Evolutionary conservation across 345 rosid genomes (phyloP).

Genomic region (Salix udensis): DNA sequence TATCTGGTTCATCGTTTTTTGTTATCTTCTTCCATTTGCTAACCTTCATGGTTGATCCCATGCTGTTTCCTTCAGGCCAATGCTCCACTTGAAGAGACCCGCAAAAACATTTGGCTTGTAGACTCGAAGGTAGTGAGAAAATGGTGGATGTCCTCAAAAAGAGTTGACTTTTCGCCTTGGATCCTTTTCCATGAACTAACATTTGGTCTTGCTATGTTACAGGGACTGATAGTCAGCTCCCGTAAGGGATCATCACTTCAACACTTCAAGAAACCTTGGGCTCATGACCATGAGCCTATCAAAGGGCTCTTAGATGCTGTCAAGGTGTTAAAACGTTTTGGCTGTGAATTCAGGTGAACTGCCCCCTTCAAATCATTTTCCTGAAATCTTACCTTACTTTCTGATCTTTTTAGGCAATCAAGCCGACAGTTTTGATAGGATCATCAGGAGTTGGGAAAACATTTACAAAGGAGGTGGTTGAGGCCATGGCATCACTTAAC

Average conservation of each 20-base stretch:
- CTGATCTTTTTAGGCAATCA: conserved; percentile 54
- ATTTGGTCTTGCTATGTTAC: conserved; percentile 15
- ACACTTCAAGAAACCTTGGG: conserved; percentile 95
- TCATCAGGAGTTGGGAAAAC: conserved; percentile 90
- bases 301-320: conserved; percentile 65
- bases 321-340: conserved; percentile 45
- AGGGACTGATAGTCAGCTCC: conserved; percentile 80
- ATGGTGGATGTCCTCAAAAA: not conserved
- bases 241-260: conserved; percentile 79
- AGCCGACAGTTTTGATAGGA: conserved; percentile 90
- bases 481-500: conserved; percentile 77
- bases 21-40: conserved; percentile 3
- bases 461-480: conserved; percentile 85
- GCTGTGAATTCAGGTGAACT: not conserved
- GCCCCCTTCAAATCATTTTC: not conserved
- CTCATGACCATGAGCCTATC: conserved; percentile 78
- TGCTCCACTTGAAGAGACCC: conserved; percentile 61
- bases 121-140: conserved; percentile 75
- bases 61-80: conserved; percentile 41
- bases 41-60: conserved; percentile 19
- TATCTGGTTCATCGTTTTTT: not conserved
- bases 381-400: conserved; percentile 1
- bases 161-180: not conserved
- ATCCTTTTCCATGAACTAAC: not conserved
- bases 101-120: conserved; percentile 94